Evolutionary conservation across 2,329 filamentous ascomycete genomes (phyloP).

Genomic region (Aureobasidium mangrovei): DNA sequence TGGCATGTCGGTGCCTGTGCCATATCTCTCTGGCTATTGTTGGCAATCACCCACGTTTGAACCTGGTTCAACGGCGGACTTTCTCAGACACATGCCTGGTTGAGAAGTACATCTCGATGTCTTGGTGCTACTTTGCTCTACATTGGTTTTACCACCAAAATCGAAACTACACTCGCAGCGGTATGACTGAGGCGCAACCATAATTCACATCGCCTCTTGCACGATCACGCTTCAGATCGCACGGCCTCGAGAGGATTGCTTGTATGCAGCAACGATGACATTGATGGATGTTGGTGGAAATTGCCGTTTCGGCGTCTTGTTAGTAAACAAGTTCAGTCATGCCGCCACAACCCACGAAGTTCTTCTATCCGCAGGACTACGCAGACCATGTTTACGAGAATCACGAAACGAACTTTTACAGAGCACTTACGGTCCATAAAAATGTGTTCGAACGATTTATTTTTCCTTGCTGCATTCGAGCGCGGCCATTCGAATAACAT

Average conservation of each 20-base stretch:
- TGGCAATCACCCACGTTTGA: background rate
- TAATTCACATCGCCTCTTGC: background rate
- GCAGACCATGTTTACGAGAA: background rate
- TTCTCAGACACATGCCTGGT: background rate
- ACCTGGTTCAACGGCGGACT: background rate
- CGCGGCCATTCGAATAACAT: background rate
- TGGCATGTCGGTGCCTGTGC: background rate
- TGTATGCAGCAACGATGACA: background rate
- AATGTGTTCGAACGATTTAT: background rate
- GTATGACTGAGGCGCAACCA: background rate
- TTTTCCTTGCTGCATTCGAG: background rate
- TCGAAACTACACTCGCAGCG: background rate
- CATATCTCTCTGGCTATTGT: background rate
- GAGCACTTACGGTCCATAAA: background rate
- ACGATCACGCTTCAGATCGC: background rate
- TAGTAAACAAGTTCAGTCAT: background rate
- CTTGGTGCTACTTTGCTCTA: too few relatives aligned
- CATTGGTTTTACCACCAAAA: too few relatives aligned
- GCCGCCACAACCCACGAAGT: background rate
- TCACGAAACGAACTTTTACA: background rate
- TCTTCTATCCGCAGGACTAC: background rate
- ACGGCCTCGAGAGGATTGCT: too few relatives aligned
- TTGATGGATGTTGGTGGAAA: background rate
- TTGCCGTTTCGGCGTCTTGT: background rate
- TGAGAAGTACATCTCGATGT: background rate